phyloP scores from a whole-genome alignment of 140 eudicot genomes.

The Cichorium intybus region DNA sequence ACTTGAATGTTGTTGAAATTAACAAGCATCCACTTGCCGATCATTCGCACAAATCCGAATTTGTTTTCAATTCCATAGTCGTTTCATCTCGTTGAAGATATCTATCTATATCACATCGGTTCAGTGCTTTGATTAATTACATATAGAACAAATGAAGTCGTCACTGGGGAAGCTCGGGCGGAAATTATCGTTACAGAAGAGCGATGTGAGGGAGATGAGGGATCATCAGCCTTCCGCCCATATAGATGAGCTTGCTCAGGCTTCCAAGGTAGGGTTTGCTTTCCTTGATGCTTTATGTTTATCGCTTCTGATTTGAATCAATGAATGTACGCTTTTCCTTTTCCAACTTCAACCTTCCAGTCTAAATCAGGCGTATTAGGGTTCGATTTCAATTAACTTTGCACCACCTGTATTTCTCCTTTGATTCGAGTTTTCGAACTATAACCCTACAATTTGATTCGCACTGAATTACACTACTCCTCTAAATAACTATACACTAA shows the following conservation, averaged over 20 bases:
- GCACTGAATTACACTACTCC: background rate
- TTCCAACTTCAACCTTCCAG: background rate
- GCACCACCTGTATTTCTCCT: background rate
- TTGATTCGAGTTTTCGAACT: constrained; percentile 11
- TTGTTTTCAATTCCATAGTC: background rate
- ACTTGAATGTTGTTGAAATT: constrained; percentile 10
- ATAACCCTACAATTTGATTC: constrained; percentile 19
- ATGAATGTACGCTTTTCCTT: background rate
- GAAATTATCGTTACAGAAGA: constrained; percentile 58
- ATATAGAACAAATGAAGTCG: constrained; percentile 51
- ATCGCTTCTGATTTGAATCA: background rate
- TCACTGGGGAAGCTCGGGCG: constrained; percentile 65
- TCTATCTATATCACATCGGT: background rate
- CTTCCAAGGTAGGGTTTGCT: constrained; percentile 62
- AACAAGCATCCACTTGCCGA: constrained; percentile 9
- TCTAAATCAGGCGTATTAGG: constrained; percentile 6
- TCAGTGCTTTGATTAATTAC: background rate
- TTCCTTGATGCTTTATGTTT: background rate
- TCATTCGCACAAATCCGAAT: background rate
- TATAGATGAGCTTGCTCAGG: constrained; percentile 65
- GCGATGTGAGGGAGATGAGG: constrained; percentile 57
- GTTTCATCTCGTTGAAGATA: background rate
- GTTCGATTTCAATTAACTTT: constrained; percentile 10
- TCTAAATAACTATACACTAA: background rate
- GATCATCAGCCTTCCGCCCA: constrained; percentile 57